Base-by-base conservation (phyloP, 2,329 filamentous ascomycete species). In the Neofusicoccum parvum region DNA sequence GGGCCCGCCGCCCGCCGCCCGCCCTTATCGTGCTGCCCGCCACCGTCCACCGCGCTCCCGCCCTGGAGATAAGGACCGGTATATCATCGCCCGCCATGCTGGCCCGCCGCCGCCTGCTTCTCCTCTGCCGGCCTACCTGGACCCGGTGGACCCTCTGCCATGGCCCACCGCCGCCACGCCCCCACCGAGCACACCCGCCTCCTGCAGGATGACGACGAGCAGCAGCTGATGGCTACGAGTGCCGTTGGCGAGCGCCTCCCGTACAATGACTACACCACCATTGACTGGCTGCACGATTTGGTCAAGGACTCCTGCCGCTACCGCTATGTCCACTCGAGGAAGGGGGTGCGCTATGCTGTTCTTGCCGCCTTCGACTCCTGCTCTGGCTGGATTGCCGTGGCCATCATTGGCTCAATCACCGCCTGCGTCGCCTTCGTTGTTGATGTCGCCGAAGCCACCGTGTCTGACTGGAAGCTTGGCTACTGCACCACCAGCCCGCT, bases 241-340 rank as follows among this genome's bases (percentile, higher is more conserved):
- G 76, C 82, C 1, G 76, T 85, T 11, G 85, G 85, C 48, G 86
- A 88, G 70, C 76, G 85, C 60, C 72, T 87, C 20, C 82, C 85
- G 0, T 88, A 88, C 71, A 87, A 86, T 70, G 83, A 87, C 68
- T 88, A 88, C 69, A 85, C 83, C 7, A 87, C 85, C 1, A 87
- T 88, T 65, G 86, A 88, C 73, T 88, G 85, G 85, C 77, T 88
- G 10, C 86, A 87, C 72, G 85, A 87, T 69, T 73, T 88, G 65
- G 83, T 86, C 72, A 86, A 86, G 74, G 84, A 86, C 69, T 85
- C 85, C 1, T 84, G 82, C 68, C 82, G 84, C n/a, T 79, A 80
- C 65, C 79, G 84, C 46, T 72, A 74, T 43, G 73, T 85, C n/a
- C 78, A 81, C 63, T 75, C 77, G 15, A 75, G 75, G 10, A 75